Evolutionary conservation across 345 rosid genomes (phyloP).

Genomic region (Aethionema arabicum): DNA sequence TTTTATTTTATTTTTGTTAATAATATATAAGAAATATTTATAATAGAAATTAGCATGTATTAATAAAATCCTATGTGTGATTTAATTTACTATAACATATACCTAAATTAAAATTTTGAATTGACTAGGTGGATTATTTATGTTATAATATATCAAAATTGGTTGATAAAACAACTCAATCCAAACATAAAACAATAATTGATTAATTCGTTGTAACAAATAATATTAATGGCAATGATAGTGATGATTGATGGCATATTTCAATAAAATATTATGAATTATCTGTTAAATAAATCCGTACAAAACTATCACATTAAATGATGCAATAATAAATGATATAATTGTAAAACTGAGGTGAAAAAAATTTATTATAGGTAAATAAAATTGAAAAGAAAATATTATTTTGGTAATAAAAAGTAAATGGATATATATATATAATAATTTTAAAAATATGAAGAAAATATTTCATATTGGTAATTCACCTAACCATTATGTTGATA

Average conservation of each 20-base stretch:
- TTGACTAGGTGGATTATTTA: constrained; percentile 30
- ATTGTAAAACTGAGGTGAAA: too few species aligned
- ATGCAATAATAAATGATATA: too few species aligned
- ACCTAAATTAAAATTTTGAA: not conserved
- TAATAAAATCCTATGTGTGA: not conserved
- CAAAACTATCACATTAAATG: too few species aligned
- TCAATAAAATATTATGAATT: not conserved
- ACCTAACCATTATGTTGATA: constrained; percentile 24
- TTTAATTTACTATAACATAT: constrained; percentile 1
- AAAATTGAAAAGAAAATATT: not conserved
- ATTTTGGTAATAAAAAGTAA: not conserved
- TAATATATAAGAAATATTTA: too few species aligned
- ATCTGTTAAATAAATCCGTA: too few species aligned
- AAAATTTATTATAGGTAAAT: too few species aligned
- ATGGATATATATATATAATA: not conserved
- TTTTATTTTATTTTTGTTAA: too few species aligned
- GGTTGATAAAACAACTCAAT: constrained; percentile 38
- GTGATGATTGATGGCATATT: constrained; percentile 10
- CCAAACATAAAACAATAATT: constrained; percentile 27
- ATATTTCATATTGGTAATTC: constrained; percentile 22
- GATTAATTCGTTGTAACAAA: constrained; percentile 7
- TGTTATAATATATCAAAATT: constrained; percentile 31
- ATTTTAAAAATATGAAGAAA: not conserved
- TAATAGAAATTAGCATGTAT: too few species aligned
- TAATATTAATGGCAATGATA: constrained; percentile 3